Base-by-base conservation (phyloP, 179 eudicot species). In the Beta corolliflora region DNA sequence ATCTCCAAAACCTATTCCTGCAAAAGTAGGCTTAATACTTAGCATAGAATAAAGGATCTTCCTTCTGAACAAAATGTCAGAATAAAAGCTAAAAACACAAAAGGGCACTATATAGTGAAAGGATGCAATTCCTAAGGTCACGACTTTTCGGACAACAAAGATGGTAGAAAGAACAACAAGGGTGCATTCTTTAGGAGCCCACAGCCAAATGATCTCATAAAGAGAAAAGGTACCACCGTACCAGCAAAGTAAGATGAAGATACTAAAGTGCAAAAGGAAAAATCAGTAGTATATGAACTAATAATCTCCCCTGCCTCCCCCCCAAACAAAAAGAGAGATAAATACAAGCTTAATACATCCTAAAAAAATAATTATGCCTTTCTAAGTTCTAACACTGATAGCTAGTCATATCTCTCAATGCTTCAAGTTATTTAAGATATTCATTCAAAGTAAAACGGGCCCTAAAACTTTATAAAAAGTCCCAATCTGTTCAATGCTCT, bases 1-100 rank as follows among this genome's bases (percentile, higher is more conserved):
- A 54, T 64, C 64, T 75, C 72, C 52, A 46, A 54, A 45, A 65
- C 45, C 54, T 53, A 54, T 16, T 75, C 58, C 79, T 81, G 75
- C 83, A 81, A 50, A 66, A 21, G 29, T 2, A 23, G 18, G 11
- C 29, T 19, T 15, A 18, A 80, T 9, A 29, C 9, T 73, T 73
- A 80, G 73, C 45, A 66, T 54, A 66, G 25, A 53, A 63, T 19
- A 52, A 31, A n/a, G 50, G 5, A 75, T 18, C 1, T 60, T 21
- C 44, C 53, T 16, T 64, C n/a, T 71, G 12, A n/a, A 21, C n/a
- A 53, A 11, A 21, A 71, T 41, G n/a, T 44, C 25, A 44, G 11
- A 50, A 65, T 14, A 36, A 45, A 36, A 31, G 71, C 48, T 11
- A 12, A 67, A 31, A 67, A 31, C 46, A 36, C 5, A 67, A 65